Base-by-base conservation (phyloP, 1,139 yeast genomes). In the Candida anutae region DNA sequence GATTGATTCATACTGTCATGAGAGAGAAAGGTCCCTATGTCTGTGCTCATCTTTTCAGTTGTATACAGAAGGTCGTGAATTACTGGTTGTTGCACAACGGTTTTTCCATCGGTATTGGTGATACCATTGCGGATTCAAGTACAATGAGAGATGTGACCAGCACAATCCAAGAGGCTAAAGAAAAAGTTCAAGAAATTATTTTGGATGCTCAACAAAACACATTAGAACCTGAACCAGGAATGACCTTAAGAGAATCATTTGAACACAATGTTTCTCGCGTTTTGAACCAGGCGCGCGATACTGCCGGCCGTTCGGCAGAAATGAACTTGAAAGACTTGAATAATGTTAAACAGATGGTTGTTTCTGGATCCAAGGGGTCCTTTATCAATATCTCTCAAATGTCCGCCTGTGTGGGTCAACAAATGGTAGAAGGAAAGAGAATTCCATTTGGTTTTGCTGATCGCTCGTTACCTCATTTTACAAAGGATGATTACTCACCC, bases 401-500 rank as follows among this genome's bases (percentile, higher is more conserved):
- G 98, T 87, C 97, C 27, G 99, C 99, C 5, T 90, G 98, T 81
- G 99, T 90, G 18, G 99, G 99, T 48, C 99, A 93, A 62, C 99
- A 93, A 56, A 90, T 94, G 62, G 98, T 93, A 26, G 98, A 90
- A 64, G 99, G 99, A 74, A 90, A 85, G 58, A 94, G 99, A 74
- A 90, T 93, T 65, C 94, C 96, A 20, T 90, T 82, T 48, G 99
- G 99, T 22, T 93, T 93, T 54, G 76, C 85, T 24, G 97, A 90
- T 54, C 80, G 99, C 62, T 80, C 96, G 2, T 67, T 93, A 48
- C 99, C 99, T 11, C 99, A 93, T 59, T 93, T 93, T 53, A 85
- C 97, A 6, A 90, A 90, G 56, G 98, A 93, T 61, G 98, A 90
- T 55, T 90, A 90, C 55, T 83, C 95, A 31, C 97, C 98, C 17